Base-by-base conservation (phyloP, 2,329 filamentous ascomycete species). In the Cercospora canescens region DNA sequence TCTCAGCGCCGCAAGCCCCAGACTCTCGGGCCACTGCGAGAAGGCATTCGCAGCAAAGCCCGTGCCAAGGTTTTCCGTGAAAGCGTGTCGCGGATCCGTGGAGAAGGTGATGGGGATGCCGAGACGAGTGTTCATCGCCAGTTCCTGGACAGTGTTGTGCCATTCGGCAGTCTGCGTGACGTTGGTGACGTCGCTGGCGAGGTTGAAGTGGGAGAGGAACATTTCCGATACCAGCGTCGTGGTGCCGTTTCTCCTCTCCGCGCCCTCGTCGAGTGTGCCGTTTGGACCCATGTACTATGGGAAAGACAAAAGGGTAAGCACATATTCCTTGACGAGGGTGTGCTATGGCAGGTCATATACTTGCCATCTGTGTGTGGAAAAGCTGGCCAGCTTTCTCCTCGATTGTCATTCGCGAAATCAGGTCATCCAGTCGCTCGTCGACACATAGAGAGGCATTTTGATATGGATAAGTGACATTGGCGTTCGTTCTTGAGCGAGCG, bases 21-120 rank as follows among this genome's bases (percentile, higher is more conserved):
- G 70, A 0, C 80, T 80, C 64, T 85, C 83, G 0, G 84, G 84
- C 84, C 84, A 86, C 62, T 83, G 80, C 0, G 81, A 84, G 67
- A 86, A 81, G 0, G 74, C 75, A 0, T 79, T 81, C 0, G 82
- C 81, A 0, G 73, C 71, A 67, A 82, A 81, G 0, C 79, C 80
- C 3, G 80, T 83, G 2, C 79, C 83, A 1, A 81, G 67, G 35
- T 81, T 80, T 30, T 81, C 77, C 1, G 79, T 79, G 70, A 82
- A 83, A 3, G 78, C 74, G 65, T 84, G 81, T 1, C 81, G 79
- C 0, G 83, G 83, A 35, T 85, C 83, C 0, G 82, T 79, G 1
- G 82, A 83, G 2, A 85, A 70, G 0, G 82, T 84, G 26, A 84
- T 74, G 0, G 83, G 83, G 30, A 85, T 85, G 0, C 83, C 82